A percentile compares a stretch with the other conserved stretches of the same genome.
Conservation (phyloP, 2,329 filamentous ascomycete species). For the Calycina herbarum region DNA sequence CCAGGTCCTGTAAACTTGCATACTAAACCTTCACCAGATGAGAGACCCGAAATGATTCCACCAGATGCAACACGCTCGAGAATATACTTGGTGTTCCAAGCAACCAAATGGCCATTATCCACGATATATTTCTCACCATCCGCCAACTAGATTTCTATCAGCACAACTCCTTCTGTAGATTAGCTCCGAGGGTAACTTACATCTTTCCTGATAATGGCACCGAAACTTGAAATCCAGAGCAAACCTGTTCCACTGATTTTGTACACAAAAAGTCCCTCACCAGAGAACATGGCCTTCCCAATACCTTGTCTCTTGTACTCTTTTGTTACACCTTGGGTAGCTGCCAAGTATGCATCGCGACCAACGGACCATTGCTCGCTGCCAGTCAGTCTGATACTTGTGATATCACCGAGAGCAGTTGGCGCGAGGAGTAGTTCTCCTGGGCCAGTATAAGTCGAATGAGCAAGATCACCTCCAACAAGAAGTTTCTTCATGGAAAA, state of each 20-base stretch:
- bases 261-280: slow-evolving; percentile 89
- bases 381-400: slow-evolving; percentile 72
- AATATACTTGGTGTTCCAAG: slow-evolving; percentile 94
- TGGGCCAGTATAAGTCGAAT: slow-evolving; percentile 81
- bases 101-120: slow-evolving; percentile 89
- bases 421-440: slow-evolving; percentile 88
- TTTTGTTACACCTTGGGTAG: slow-evolving; percentile 82
- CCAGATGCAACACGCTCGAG: slow-evolving; percentile 89
- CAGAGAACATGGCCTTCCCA: slow-evolving; percentile 88
- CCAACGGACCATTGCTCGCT: slow-evolving; percentile 80
- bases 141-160: slow-evolving; percentile 41
- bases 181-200: slow-evolving; percentile 51
- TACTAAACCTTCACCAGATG: slow-evolving; percentile 82
- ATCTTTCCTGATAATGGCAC: slow-evolving; percentile 92
- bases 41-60: slow-evolving; percentile 85
- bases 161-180: not conserved
- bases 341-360: slow-evolving; percentile 81
- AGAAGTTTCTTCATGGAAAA: slow-evolving; percentile 93
- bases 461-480: slow-evolving; percentile 73
- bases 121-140: slow-evolving; percentile 86
- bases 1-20: slow-evolving; percentile 94
- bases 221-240: slow-evolving; percentile 89
- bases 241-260: slow-evolving; percentile 79
- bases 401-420: slow-evolving; percentile 78
- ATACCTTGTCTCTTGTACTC: slow-evolving; percentile 85